phyloP scores from a whole-genome alignment of 495 filamentous ascomycete species.

The Penicillium paradoxum region DNA sequence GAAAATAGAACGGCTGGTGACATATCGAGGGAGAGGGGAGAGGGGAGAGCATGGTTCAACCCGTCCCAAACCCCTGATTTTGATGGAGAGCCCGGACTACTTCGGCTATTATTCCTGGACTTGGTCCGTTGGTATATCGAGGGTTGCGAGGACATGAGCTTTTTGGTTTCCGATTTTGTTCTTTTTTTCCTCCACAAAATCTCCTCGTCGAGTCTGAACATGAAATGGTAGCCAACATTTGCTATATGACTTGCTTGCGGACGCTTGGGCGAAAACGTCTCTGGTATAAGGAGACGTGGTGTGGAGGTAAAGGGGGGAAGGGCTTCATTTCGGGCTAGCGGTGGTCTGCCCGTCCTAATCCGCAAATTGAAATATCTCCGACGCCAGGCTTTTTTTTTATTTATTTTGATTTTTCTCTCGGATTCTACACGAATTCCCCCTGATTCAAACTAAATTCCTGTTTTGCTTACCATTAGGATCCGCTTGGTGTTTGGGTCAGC shows the following conservation, averaged over 20 bases:
- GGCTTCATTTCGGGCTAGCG: constrained; percentile 11
- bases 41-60: background rate
- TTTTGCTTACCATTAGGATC: background rate
- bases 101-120: background rate
- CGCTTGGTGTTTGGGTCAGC: background rate
- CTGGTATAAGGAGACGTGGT: background rate
- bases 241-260: background rate
- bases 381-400: background rate
- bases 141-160: background rate
- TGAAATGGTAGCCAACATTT: background rate
- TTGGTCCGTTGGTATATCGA: background rate
- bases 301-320: background rate
- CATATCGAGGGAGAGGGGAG: background rate
- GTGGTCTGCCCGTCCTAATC: constrained; percentile 18
- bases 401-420: background rate
- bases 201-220: background rate
- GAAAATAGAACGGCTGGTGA: constrained; percentile 1
- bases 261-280: background rate
- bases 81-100: background rate
- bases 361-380: constrained; percentile 28
- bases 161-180: background rate
- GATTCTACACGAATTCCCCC: background rate
- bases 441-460: constrained; percentile 19
- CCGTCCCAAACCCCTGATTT: background rate
- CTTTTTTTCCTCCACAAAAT: background rate